A percentile compares a stretch with the other conserved stretches of the same genome.
phyloP scores from a whole-genome alignment of 768 basidiomycete species.

The Boletus coccyginus region DNA sequence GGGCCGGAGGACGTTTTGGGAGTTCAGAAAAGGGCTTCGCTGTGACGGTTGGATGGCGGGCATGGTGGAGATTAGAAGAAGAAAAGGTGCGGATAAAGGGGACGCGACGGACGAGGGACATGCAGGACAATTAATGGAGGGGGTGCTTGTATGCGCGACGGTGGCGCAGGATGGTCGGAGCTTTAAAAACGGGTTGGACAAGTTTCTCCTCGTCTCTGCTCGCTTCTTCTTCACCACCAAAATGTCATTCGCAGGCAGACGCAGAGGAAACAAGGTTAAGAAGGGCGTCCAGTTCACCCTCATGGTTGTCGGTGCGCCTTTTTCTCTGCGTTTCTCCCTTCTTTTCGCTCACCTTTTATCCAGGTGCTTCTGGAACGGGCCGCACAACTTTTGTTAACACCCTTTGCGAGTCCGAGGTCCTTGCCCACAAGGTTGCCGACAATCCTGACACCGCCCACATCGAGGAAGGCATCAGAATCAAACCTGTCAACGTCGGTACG shows the following conservation, averaged over 20 bases:
- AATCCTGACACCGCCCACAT: slow-evolving; percentile 87
- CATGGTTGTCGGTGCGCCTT: slow-evolving; percentile 90
- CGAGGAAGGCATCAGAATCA: slow-evolving; percentile 93
- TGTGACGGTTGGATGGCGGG: slow-evolving; percentile 27
- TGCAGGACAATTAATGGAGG: not conserved
- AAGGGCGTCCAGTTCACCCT: slow-evolving; percentile 98
- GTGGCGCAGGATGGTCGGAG: slow-evolving; percentile 34
- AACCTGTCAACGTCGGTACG: slow-evolving; percentile 88
- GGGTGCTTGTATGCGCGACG: slow-evolving; percentile 27
- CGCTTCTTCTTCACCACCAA: slow-evolving; percentile 30
- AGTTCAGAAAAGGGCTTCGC: slow-evolving; percentile 59
- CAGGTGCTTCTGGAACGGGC: slow-evolving; percentile 96
- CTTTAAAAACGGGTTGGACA: slow-evolving; percentile 33
- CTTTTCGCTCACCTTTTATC: slow-evolving; percentile 8
- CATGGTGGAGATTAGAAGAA: not conserved
- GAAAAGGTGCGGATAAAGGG: slow-evolving; percentile 7
- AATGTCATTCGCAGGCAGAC: slow-evolving; percentile 86
- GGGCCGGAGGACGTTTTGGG: slow-evolving; percentile 39
- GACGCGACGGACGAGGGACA: slow-evolving; percentile 15
- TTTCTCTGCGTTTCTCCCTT: not conserved
- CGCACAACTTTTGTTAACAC: slow-evolving; percentile 99
- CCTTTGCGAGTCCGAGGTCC: slow-evolving; percentile 92
- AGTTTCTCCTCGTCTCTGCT: slow-evolving; percentile 33
- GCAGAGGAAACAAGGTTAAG: slow-evolving; percentile 93
- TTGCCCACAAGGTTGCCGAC: slow-evolving; percentile 83